These are phyloP conservation scores for Penicillium egyptiacum DNA, from an alignment of 495 filamentous ascomycete genomes.

Conservation along the genomic window DNA sequence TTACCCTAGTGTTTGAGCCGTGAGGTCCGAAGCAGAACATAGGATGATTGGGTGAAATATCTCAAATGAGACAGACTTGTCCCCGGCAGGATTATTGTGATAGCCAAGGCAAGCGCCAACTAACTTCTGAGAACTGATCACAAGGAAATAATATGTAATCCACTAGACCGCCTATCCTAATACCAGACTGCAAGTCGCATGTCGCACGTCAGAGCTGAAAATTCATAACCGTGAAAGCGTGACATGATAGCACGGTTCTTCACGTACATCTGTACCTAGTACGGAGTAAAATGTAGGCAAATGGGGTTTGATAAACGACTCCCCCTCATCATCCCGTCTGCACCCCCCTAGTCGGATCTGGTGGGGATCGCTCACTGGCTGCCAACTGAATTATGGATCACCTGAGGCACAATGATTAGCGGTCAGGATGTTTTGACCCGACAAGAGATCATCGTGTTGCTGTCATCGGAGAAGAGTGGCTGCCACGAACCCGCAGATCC, in stretches of 20 bases:
- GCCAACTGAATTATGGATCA: background rate
- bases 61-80: background rate
- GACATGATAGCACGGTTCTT: background rate
- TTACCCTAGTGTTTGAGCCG: slow-evolving; percentile 1
- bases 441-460: background rate
- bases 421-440: slow-evolving; percentile 3
- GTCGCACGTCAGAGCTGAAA: slow-evolving; percentile 4
- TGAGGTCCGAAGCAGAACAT: background rate
- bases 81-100: background rate
- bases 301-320: slow-evolving; percentile 7
- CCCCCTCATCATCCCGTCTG: slow-evolving; percentile 10
- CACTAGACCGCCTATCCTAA: background rate
- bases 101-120: background rate
- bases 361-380: slow-evolving; percentile 7
- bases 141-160: background rate
- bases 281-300: background rate
- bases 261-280: background rate
- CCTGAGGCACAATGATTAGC: slow-evolving; percentile 1
- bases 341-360: slow-evolving; percentile 4
- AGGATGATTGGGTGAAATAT: background rate
- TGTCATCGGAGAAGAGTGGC: slow-evolving; percentile 4
- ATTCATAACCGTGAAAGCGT: background rate
- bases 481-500: slow-evolving; percentile 10
- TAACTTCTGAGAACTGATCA: background rate
- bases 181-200: background rate